These are phyloP conservation scores for Lasiosphaeria hispida DNA, from an alignment of 495 filamentous ascomycete species.

Conservation along the genomic window DNA sequence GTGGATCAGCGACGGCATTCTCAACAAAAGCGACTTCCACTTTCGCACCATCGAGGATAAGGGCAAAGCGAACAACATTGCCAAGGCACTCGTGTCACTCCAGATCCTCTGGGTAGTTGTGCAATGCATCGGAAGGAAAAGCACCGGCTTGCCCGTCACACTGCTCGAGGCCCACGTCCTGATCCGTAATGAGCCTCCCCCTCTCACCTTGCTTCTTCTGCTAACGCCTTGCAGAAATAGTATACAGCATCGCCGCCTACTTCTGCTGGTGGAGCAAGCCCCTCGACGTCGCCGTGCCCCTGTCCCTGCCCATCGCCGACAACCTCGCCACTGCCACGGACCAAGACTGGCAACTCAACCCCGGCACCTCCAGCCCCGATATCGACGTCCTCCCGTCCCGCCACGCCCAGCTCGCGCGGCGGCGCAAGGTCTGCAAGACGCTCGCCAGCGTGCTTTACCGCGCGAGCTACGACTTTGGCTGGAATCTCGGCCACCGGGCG, in stretches of 20 bases:
- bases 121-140: conserved; percentile 2
- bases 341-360: background rate
- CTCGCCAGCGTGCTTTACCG: background rate
- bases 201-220: too few relatives aligned
- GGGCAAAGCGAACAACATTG: background rate
- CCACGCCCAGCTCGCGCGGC: background rate
- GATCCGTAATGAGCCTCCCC: background rate
- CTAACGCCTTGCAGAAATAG: background rate
- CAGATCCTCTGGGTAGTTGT: conserved; percentile 8
- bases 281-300: background rate
- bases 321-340: background rate
- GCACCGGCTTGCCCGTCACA: background rate
- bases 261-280: conserved; percentile 9
- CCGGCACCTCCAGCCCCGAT: background rate
- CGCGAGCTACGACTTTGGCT: conserved; percentile 3
- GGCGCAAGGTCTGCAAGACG: background rate
- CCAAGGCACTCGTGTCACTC: background rate
- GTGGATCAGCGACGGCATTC: background rate
- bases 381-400: background rate
- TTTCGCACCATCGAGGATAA: background rate
- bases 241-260: background rate
- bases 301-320: background rate
- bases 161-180: conserved; percentile 5
- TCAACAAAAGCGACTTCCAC: background rate
- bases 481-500: background rate